Percentiles rank a stretch among this genome's conserved stretches.
Conservation (phyloP, 2,329 filamentous ascomycete genomes). For the Drechslerella dactyloides region DNA sequence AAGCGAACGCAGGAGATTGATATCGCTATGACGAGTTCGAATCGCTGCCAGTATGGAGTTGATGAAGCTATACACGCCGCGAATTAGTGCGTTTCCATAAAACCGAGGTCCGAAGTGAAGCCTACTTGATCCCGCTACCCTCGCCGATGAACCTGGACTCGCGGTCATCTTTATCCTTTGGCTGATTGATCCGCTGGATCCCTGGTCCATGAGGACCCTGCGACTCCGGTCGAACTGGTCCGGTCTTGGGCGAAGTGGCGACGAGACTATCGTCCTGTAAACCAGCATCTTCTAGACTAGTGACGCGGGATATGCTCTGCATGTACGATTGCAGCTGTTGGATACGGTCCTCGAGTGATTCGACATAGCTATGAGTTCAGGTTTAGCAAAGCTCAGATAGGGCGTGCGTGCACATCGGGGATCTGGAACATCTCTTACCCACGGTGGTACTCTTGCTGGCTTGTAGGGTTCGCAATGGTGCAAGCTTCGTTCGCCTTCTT, state of each 20-base stretch:
- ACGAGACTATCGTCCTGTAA: constrained; percentile 30
- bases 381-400: background rate
- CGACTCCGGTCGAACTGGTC: constrained; percentile 24
- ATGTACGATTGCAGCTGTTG: constrained; percentile 48
- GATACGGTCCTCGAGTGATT: constrained; percentile 49
- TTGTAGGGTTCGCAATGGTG: constrained; percentile 49
- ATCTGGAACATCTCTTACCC: constrained; percentile 17
- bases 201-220: constrained; percentile 20
- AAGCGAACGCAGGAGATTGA: constrained; percentile 45
- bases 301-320: constrained; percentile 48
- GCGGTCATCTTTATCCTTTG: constrained; percentile 44
- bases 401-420: background rate
- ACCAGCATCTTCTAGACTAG: constrained; percentile 38
- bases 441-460: constrained; percentile 49
- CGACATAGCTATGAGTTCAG: constrained; percentile 29
- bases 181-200: constrained; percentile 42
- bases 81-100: constrained; percentile 4
- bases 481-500: constrained; percentile 50
- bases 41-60: constrained; percentile 48
- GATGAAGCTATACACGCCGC: constrained; percentile 43
- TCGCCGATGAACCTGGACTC: constrained; percentile 49
- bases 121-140: constrained; percentile 48
- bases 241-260: constrained; percentile 29
- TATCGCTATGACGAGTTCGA: constrained; percentile 44
- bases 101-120: background rate